Base-by-base conservation (phyloP, 139 green algal genomes). In the Coelastrella sp. region DNA sequence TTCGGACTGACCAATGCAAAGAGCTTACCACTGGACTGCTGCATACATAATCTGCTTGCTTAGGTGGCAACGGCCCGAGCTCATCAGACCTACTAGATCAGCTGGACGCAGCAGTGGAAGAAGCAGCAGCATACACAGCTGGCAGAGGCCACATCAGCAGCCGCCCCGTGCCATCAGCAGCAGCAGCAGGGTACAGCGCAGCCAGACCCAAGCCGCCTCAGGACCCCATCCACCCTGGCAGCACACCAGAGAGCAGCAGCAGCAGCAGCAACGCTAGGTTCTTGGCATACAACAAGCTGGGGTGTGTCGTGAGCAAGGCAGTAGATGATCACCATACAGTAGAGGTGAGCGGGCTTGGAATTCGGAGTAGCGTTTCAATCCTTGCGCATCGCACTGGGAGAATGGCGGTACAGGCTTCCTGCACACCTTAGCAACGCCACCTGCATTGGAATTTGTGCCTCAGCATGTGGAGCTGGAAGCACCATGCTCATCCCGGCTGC, bases 271-370 rank as follows among this genome's bases (percentile, higher is more conserved):
- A 47, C 81, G 80, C 75, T 75, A 85, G 93, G 14, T 98, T 97
- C 87, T 86, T 98, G 90, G 94, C 94, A 0, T 98, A 97, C 93
- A 99, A 92, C 75, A 61, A 92, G 16, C 56, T 96, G 75, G 97
- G 97, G 54, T 94, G 87, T 83, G 93, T 99, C 58, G 93, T 84
- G 13, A 93, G 89, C 79, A 89, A 88, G 56, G 79, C 90, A 59
- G 92, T 95, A n/a, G 94, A 93, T 5, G 94, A 95, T 88, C 91
- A 96, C 87, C 89, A 95, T 74, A 86, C 89, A 3, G 77, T 98
- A 3, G 95, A 98, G 94, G 96, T 97, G 89, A 6, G 92, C 0
- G 74, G 57, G 73, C 71, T 23, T 16, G 7, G 20, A n/a, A 4
- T 71, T 14, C 13, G 64, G 64, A 20, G 11, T 20, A 11, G 14